phyloP scores from a whole-genome alignment of 2,329 filamentous ascomycete genomes.

The Nigrograna mackinnonii region DNA sequence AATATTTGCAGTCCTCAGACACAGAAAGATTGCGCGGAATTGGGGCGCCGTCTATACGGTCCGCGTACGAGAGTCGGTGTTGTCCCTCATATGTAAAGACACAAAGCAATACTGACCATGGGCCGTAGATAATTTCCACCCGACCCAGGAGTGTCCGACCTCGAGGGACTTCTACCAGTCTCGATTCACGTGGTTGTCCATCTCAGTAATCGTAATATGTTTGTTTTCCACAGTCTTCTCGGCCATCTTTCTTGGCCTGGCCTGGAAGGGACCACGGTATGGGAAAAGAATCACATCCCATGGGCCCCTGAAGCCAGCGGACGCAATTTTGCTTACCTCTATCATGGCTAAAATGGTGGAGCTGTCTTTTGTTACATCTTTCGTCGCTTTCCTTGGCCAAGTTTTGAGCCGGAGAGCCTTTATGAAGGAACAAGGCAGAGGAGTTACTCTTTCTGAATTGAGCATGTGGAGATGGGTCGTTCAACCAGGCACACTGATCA shows the following conservation, averaged over 20 bases:
- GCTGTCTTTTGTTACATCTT: constrained; percentile 75
- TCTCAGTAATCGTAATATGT: constrained; percentile 49
- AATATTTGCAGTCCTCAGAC: constrained; percentile 27
- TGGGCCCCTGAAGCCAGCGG: constrained; percentile 60
- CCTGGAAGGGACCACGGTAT: constrained; percentile 66
- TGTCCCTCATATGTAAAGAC: background rate
- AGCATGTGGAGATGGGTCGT: constrained; percentile 73
- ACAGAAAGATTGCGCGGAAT: constrained; percentile 22
- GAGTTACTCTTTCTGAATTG: constrained; percentile 76
- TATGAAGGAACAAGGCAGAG: constrained; percentile 57
- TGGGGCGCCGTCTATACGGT: constrained; percentile 34
- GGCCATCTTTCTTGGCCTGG: constrained; percentile 67
- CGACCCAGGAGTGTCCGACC: constrained; percentile 40
- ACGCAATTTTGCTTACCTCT: constrained; percentile 69
- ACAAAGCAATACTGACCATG: too few relatives aligned
- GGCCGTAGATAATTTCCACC: constrained; percentile 33
- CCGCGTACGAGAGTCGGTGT: constrained; percentile 34
- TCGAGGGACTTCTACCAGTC: constrained; percentile 42
- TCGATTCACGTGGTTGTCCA: constrained; percentile 52
- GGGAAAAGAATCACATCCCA: constrained; percentile 60
- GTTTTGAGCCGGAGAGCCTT: constrained; percentile 72
- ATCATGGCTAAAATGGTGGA: constrained; percentile 78
- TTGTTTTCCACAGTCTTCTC: constrained; percentile 68
- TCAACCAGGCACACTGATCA: constrained; percentile 70
- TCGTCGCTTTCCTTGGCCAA: constrained; percentile 76